A percentile compares a stretch with the other conserved stretches of the same genome.
phyloP scores from a whole-genome alignment of 169 alveolate genomes.

The Plasmodium adleri region DNA sequence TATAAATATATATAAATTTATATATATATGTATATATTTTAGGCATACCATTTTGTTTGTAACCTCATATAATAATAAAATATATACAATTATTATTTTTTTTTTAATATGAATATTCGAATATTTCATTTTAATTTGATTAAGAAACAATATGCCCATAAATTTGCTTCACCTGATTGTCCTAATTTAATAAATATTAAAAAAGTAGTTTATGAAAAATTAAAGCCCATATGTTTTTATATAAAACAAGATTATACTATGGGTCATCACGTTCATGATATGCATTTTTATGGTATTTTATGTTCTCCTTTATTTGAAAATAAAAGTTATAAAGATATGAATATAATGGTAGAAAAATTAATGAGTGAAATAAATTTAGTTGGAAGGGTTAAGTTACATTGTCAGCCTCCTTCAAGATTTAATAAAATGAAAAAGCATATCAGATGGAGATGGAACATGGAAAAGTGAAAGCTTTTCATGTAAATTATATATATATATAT shows the following conservation, averaged over 20 bases:
- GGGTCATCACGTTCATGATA: constrained; percentile 88
- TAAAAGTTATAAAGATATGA: constrained; percentile 87
- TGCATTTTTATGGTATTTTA: constrained; percentile 89
- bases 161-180: constrained; percentile 86
- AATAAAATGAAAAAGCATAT: constrained; percentile 81
- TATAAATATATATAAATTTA: no score
- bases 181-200: constrained; percentile 82
- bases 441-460: constrained; percentile 88
- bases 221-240: constrained; percentile 90
- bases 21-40: no score
- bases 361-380: constrained; percentile 80
- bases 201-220: constrained; percentile 83
- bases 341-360: constrained; percentile 86
- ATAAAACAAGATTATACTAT: constrained; percentile 88
- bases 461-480: constrained; percentile 36
- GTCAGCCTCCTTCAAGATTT: constrained; percentile 88
- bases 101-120: constrained; percentile 40
- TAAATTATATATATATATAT: neutral
- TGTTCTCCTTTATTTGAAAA: constrained; percentile 92
- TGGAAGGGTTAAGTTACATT: constrained; percentile 84
- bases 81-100: neutral
- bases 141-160: constrained; percentile 78
- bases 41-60: no score
- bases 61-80: no score
- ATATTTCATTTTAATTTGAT: constrained; percentile 56